Evolutionary conservation across 768 basidiomycete species (phyloP), one percentile per base, ranked within the genome.

Genomic region (Lactarius hengduanensis): DNA sequence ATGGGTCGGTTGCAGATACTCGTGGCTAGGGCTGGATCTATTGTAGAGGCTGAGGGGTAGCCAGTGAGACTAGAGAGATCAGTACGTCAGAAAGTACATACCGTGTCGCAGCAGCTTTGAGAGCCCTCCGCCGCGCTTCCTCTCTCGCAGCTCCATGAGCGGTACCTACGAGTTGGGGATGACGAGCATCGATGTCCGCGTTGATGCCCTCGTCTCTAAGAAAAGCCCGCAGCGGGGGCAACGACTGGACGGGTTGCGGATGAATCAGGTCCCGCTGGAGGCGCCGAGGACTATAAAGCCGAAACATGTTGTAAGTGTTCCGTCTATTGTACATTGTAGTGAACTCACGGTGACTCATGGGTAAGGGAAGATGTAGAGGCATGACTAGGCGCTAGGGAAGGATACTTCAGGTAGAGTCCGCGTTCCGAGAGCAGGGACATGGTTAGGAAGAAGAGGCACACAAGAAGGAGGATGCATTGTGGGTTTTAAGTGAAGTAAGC

Each of bases 401-500:
- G 62, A 53, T 63, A 53, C n/a, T 61, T 61, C 3, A n/a, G 57
- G 62, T 58, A 68, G 43, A 59, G 26, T 57, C 68, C 67, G 63
- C 59, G 32, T 65, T 69, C 69, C 22, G 64, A 64, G 69, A 38
- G 63, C 53, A 62, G 61, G 57, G 69, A 59, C 69, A 70, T 70
- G 36, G 57, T 61, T 43, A 70, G 40, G 61, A 60, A 59, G 61
- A 53, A 62, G 57, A 53, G 63, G 64, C 38, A 53, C 28, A 34
- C n/a, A 64, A 62, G 60, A 53, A 59, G 63, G 47, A 59, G 53
- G 56, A 59, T 61, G 54, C 38, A 67, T 60, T 28, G 36, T 62
- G 59, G 63, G 54, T 54, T 61, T 59, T 65, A 69, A 69, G 67
- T 64, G 55, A 70, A 62, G 63, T 63, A 61, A 69, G 69, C 60